Percentiles rank a stretch among this genome's conserved stretches.
phyloP scores from a whole-genome alignment of 495 filamentous ascomycete genomes.

The Staphylotrichum tortipilum region DNA sequence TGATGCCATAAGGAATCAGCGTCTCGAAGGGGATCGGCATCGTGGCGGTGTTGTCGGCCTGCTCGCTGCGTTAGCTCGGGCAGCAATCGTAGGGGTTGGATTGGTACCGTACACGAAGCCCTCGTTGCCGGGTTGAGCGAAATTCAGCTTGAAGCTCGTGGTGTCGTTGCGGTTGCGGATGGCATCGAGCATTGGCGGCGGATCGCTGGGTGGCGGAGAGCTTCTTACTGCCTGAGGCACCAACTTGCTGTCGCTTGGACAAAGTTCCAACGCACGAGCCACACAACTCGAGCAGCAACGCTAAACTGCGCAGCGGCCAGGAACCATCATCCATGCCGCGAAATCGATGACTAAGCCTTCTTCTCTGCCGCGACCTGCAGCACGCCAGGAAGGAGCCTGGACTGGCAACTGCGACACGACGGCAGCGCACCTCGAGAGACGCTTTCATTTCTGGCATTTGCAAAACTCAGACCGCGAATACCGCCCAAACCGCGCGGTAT shows the following conservation, averaged over 20 bases:
- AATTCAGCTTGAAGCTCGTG: constrained; percentile 12
- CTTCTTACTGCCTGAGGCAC: constrained; percentile 15
- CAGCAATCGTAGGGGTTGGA: neutral
- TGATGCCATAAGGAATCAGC: constrained; percentile 87
- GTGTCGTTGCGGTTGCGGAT: neutral
- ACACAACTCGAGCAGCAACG: no score
- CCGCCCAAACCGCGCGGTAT: neutral
- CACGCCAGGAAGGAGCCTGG: neutral
- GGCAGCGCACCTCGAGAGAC: neutral
- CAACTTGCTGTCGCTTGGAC: no score
- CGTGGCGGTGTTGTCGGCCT: constrained; percentile 28
- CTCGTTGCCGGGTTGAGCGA: constrained; percentile 7
- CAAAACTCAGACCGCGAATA: neutral
- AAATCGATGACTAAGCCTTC: constrained; percentile 4
- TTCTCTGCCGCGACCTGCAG: neutral
- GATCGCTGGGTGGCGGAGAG: constrained; percentile 7
- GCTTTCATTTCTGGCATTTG: neutral
- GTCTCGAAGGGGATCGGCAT: constrained; percentile 98
- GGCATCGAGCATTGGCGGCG: constrained; percentile 15
- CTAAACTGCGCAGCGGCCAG: no score
- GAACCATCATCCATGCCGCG: neutral
- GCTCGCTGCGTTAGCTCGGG: constrained; percentile 11
- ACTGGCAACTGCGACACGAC: constrained; percentile 1
- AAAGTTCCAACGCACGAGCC: no score
- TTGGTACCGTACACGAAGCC: constrained; percentile 19